phyloP scores from a whole-genome alignment of 164 flowering plant species.

The Berberis thunbergii region DNA sequence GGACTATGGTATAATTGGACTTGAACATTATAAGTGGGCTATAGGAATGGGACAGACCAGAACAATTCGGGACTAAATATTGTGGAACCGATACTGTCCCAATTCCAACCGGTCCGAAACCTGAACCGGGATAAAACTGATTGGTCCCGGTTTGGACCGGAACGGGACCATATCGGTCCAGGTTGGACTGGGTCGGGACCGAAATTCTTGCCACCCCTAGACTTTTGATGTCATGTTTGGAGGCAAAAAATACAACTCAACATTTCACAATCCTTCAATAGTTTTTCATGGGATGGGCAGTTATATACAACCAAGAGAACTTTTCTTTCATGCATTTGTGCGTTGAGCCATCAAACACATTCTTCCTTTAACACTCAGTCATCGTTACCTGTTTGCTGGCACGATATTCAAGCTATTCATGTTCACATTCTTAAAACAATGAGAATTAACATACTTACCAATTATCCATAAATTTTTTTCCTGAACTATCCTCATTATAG shows the following conservation, averaged over 20 bases:
- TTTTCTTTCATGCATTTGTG: background rate
- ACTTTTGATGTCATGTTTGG: background rate
- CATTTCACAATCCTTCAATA: slow-evolving; percentile 4
- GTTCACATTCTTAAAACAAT: background rate
- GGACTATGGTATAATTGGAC: too few relatives aligned
- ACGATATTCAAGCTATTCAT: background rate
- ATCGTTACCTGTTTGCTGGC: slow-evolving; percentile 1
- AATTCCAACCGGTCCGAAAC: too few relatives aligned
- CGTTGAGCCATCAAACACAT: background rate
- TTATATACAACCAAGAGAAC: slow-evolving; percentile 2
- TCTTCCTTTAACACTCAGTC: background rate
- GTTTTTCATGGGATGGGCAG: slow-evolving; percentile 1
- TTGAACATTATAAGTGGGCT: too few relatives aligned
- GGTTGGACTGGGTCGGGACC: too few relatives aligned
- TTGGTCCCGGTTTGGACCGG: too few relatives aligned
- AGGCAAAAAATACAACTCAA: slow-evolving; percentile 3
- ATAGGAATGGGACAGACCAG: too few relatives aligned
- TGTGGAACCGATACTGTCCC: too few relatives aligned
- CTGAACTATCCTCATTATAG: background rate
- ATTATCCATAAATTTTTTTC: background rate
- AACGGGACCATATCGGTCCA: too few relatives aligned
- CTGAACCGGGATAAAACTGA: too few relatives aligned
- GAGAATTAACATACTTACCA: background rate
- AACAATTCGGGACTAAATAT: too few relatives aligned
- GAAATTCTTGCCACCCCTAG: background rate